Conservation (phyloP, 345 rosid genomes). For the Bretschneidera sinensis region DNA sequence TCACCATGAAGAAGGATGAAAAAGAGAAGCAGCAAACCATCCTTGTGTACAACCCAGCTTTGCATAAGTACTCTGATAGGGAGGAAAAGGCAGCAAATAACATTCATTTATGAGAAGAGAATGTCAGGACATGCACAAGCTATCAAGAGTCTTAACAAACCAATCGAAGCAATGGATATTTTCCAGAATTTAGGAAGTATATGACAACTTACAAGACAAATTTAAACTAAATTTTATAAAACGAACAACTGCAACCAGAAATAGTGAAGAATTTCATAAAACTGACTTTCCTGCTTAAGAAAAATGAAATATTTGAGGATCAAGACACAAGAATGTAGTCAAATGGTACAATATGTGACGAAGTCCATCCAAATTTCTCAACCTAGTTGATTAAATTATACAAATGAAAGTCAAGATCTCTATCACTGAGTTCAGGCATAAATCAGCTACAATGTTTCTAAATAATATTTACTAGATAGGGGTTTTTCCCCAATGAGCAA, state of each 20-base stretch:
- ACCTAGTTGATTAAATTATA: background rate
- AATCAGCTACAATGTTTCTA: background rate
- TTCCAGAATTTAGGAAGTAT: background rate
- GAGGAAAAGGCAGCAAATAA: background rate
- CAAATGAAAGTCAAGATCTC: background rate
- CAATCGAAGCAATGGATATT: background rate
- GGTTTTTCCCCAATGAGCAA: too few species aligned
- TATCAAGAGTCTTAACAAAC: background rate
- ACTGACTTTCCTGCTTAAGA: background rate
- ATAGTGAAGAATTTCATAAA: background rate
- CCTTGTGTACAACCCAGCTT: constrained; percentile 96
- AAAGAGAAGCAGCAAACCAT: constrained; percentile 77
- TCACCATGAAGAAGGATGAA: constrained; percentile 71
- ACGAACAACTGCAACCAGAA: background rate
- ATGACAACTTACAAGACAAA: background rate
- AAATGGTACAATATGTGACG: background rate
- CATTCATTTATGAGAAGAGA: too few species aligned
- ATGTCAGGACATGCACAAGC: background rate
- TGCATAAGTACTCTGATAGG: constrained; percentile 63
- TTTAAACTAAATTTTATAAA: background rate
- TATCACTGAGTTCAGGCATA: background rate
- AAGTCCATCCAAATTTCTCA: background rate
- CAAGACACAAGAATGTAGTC: background rate
- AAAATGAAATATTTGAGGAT: background rate
- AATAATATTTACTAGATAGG: too few species aligned